These are phyloP conservation scores for Eucalyptus marginata DNA, from an alignment of 345 rosid species.

Conservation along the genomic window DNA sequence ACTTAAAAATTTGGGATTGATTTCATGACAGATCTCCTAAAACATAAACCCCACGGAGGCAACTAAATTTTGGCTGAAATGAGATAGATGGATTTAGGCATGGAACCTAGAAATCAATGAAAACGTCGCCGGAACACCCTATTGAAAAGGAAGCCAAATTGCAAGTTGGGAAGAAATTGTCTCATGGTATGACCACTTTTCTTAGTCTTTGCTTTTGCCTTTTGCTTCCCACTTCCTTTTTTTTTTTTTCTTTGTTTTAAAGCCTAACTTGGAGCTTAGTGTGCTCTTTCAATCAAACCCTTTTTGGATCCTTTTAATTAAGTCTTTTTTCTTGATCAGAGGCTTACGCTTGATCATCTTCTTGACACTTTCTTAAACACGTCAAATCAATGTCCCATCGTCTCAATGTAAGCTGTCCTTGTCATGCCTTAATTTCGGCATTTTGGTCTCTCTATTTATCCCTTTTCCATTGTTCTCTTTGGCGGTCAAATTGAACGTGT, in stretches of 20 bases:
- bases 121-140: background rate
- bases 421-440: background rate
- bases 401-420: background rate
- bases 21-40: background rate
- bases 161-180: background rate
- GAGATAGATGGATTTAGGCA: background rate
- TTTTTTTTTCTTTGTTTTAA: background rate
- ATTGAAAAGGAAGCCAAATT: background rate
- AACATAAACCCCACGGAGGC: background rate
- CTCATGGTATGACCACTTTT: background rate
- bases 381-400: background rate
- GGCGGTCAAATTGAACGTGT: background rate
- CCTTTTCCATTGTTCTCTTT: background rate
- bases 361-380: background rate
- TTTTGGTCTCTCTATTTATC: background rate
- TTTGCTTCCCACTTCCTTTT: background rate
- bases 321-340: background rate
- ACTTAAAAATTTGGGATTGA: background rate
- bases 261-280: background rate
- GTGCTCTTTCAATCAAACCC: background rate
- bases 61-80: background rate
- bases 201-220: background rate
- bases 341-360: background rate
- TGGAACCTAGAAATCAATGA: background rate
- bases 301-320: background rate